phyloP scores from a whole-genome alignment of 768 basidiomycete genomes.

The Xerocomellus intermedius region DNA sequence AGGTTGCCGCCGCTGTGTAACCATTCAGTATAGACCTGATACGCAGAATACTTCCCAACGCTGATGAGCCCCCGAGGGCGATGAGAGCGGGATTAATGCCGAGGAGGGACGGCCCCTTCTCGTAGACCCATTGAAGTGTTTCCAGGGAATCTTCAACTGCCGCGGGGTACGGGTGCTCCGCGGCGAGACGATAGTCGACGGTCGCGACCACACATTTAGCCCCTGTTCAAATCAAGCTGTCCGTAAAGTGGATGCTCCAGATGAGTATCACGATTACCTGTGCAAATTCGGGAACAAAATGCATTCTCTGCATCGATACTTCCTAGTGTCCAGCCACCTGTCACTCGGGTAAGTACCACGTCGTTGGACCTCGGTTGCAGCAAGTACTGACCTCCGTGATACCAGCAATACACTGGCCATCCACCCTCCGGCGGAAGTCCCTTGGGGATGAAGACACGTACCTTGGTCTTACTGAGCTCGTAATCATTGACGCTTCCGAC shows the following conservation, averaged over 20 bases:
- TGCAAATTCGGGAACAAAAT: constrained; percentile 43
- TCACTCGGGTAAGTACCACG: neutral
- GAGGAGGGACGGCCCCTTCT: constrained; percentile 46
- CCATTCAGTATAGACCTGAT: neutral
- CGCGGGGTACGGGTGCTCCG: constrained; percentile 34
- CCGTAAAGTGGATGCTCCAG: neutral
- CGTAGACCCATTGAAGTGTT: constrained; percentile 36
- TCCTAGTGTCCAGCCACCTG: constrained; percentile 79
- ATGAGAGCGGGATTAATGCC: constrained; percentile 49
- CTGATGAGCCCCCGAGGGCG: constrained; percentile 73
- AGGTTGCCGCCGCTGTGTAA: constrained; percentile 67
- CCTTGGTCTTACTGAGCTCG: constrained; percentile 47
- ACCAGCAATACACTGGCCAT: constrained; percentile 74
- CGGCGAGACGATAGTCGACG: constrained; percentile 35
- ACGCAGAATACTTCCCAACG: constrained; percentile 36
- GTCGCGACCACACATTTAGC: constrained; percentile 35
- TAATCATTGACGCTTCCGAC: constrained; percentile 58
- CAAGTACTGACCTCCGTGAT: constrained; percentile 59
- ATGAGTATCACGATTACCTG: constrained; percentile 14
- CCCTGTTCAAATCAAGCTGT: constrained; percentile 11
- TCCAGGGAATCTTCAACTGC: constrained; percentile 34
- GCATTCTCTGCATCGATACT: constrained; percentile 58
- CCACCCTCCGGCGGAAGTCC: constrained; percentile 48
- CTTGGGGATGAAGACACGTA: constrained; percentile 63
- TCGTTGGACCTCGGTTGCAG: neutral